Base-by-base conservation (phyloP, 1,284 basidiomycete genomes). In the Cutaneotrichosporon sp. region DNA sequence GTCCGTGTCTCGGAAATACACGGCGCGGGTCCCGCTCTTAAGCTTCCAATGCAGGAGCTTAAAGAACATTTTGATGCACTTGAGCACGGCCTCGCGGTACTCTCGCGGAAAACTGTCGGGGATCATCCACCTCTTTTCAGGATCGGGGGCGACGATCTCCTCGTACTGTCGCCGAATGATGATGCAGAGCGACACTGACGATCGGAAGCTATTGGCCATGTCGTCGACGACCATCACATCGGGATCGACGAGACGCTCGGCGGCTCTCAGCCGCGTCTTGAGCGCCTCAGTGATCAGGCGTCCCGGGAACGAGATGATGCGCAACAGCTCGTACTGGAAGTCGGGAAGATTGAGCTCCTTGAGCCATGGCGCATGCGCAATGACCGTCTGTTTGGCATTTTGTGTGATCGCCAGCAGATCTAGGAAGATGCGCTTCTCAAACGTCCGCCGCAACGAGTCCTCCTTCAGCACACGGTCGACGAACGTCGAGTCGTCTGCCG, bases 1-100 rank as follows among this genome's bases (percentile, higher is more conserved):
- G 68, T 98, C 96, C 1, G 93, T 97, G 77, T 98, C 94, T 66
- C 96, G 94, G 78, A 97, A 96, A 74, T 94, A 90, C 48, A 93
- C 88, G 22, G 87, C 87, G 69, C 89, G 91, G 52, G 83, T 81
- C n/a, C 88, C 88, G 58, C 88, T 89, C 75, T 94, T 94, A 49
- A 99, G 80, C 72, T 97, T 96, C 86, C 87, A 91, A 63, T 96
- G 90, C 26, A 98, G 84, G 29, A 99, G 79, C 66, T 84, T 87
- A 81, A 98, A 98, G 77, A 98, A 96, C 71, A 86, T 86, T 9
- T 84, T 81, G 61, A 98, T 78, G 9, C 90, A 90, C 60, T 93
- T 87, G 52, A 96, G 78, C 50, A 98, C 85, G 2, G 90, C 90
- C 20, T 81, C 77, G 70, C 98, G 93, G 73, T 97, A 98, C 61